phyloP scores from a whole-genome alignment of 257 asterid species.

The Solanum acaule region DNA sequence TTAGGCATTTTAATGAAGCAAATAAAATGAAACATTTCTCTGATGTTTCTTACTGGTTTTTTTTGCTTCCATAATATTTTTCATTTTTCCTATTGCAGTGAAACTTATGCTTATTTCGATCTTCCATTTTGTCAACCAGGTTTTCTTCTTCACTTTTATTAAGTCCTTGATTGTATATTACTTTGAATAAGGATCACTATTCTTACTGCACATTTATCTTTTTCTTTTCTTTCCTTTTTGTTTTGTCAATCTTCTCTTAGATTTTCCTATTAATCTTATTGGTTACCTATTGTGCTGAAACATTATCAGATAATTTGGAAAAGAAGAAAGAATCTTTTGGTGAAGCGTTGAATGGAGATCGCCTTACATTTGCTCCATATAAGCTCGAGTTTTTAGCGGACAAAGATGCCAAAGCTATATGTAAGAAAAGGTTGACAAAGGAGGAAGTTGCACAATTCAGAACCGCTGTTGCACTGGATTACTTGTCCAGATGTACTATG shows the following conservation, averaged over 20 bases:
- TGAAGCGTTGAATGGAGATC: slow-evolving; percentile 7
- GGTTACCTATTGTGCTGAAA: not conserved
- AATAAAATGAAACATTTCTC: not conserved
- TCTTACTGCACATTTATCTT: not conserved
- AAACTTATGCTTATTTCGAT: slow-evolving; percentile 9
- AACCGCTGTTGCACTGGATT: slow-evolving; percentile 5
- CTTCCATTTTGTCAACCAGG: slow-evolving; percentile 21
- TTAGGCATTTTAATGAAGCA: not conserved
- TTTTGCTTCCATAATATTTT: not conserved
- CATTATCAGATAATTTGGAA: not conserved
- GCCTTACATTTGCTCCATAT: slow-evolving; percentile 6
- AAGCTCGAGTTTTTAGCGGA: slow-evolving; percentile 9
- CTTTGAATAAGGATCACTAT: not conserved
- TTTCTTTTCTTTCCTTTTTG: not conserved
- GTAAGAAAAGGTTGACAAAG: slow-evolving; percentile 7
- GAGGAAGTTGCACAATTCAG: slow-evolving; percentile 10
- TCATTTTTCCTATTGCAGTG: not conserved
- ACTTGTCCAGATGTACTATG: slow-evolving; percentile 12
- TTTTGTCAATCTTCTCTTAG: not conserved
- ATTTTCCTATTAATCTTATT: not conserved
- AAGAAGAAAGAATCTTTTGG: slow-evolving; percentile 4
- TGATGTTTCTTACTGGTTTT: not conserved
- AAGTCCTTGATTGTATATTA: not conserved
- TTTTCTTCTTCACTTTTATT: not conserved
- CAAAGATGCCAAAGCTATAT: not conserved